phyloP scores from a whole-genome alignment of 441 rosid genomes.

The Eutrema salsugineum region DNA sequence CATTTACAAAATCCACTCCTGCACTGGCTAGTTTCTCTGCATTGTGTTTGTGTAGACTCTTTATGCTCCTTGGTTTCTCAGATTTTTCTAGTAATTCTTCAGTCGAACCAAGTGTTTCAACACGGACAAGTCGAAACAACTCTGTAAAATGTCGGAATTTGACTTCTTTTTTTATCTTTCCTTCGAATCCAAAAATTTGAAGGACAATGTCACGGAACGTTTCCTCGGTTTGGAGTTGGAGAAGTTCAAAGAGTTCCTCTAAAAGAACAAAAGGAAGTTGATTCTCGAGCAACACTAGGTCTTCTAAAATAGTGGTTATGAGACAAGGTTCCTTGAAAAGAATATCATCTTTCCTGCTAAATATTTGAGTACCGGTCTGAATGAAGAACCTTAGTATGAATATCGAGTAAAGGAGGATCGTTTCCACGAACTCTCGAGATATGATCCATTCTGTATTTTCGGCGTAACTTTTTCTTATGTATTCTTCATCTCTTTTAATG shows the following conservation, averaged over 20 bases:
- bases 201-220: not conserved
- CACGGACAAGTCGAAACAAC: conserved; percentile 1
- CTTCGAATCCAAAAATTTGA: not conserved
- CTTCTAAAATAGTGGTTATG: not conserved
- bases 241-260: not conserved
- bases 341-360: not conserved
- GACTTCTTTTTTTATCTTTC: not conserved
- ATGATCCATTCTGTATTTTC: conserved; percentile 3
- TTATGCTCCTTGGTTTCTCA: too few relatives aligned
- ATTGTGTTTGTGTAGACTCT: too few relatives aligned
- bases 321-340: conserved; percentile 2
- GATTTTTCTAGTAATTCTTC: not conserved
- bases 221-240: not conserved
- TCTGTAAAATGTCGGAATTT: conserved; percentile 21
- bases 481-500: not conserved
- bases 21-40: too few relatives aligned
- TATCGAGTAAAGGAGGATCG: conserved; percentile 14
- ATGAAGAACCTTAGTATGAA: conserved; percentile 21
- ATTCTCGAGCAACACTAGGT: conserved; percentile 15
- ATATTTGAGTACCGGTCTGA: not conserved
- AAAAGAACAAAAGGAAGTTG: conserved; percentile 10
- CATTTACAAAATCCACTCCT: too few relatives aligned
- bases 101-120: conserved; percentile 3
- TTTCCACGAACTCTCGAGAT: not conserved
- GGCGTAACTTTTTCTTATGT: conserved; percentile 6